Conservation (phyloP, 768 basidiomycete genomes). For the Lactarius trivialis region DNA sequence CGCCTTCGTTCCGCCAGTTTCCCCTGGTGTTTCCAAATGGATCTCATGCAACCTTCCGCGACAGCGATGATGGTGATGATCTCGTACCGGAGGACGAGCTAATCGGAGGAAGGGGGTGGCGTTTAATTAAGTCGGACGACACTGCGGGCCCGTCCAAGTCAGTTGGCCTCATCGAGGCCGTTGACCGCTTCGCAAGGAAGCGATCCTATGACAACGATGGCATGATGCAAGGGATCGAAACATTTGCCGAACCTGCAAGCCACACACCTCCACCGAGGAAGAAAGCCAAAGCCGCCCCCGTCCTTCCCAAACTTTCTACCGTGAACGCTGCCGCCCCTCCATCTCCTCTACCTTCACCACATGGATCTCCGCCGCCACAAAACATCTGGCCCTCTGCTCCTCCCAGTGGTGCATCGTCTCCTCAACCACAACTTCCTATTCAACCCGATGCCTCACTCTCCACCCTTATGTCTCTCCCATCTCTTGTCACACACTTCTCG, state of each 20-base stretch:
- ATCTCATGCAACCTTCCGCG: conserved; percentile 70
- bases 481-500: conserved; percentile 75
- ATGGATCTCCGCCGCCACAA: conserved; percentile 74
- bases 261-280: conserved; percentile 59
- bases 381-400: conserved; percentile 75
- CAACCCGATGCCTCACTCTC: conserved; percentile 79
- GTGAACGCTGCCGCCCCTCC: conserved; percentile 72
- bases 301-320: conserved; percentile 53
- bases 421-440: conserved; percentile 56
- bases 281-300: conserved; percentile 59
- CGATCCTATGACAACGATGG: conserved; percentile 47
- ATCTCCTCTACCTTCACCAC: conserved; percentile 79
- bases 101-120: conserved; percentile 65
- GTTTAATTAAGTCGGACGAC: conserved; percentile 65
- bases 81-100: conserved; percentile 68
- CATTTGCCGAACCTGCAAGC: conserved; percentile 41
- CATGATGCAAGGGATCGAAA: conserved; percentile 73
- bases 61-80: conserved; percentile 51
- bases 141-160: conserved; percentile 41
- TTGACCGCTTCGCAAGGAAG: conserved; percentile 71
- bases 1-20: conserved; percentile 64
- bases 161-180: conserved; percentile 69
- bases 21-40: conserved; percentile 78
- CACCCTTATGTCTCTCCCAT: conserved; percentile 80
- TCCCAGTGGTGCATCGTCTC: conserved; percentile 71